These are phyloP conservation scores for Cudoniella acicularis DNA, from an alignment of 495 filamentous ascomycete species.

Conservation along the genomic window DNA sequence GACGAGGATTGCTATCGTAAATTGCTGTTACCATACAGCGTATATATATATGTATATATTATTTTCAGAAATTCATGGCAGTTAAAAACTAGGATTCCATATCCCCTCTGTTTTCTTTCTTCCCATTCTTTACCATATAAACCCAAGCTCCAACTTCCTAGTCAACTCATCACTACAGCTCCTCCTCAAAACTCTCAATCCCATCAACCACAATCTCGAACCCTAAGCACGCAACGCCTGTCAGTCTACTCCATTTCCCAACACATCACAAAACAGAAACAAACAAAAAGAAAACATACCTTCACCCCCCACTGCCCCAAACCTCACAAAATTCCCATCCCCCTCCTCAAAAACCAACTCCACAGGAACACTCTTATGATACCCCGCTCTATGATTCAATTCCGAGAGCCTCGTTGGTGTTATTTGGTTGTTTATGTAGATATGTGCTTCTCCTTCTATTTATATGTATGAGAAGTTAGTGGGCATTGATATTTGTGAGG, in stretches of 20 bases:
- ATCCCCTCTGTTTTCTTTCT: too few species aligned
- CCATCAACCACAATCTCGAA: slow-evolving; percentile 31
- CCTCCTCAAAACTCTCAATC: slow-evolving; percentile 27
- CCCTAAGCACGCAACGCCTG: slow-evolving; percentile 13
- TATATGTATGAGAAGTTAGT: slow-evolving; percentile 4
- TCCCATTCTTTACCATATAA: too few species aligned
- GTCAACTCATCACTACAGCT: slow-evolving; percentile 4
- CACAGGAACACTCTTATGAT: slow-evolving; percentile 34
- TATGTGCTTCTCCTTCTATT: slow-evolving; percentile 35
- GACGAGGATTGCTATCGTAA: too few species aligned
- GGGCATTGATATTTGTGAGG: not conserved
- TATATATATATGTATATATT: too few species aligned
- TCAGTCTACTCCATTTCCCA: slow-evolving; percentile 1
- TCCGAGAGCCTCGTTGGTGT: slow-evolving; percentile 33
- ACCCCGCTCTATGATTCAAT: slow-evolving; percentile 39
- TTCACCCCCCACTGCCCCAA: slow-evolving; percentile 31
- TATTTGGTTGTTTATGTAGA: slow-evolving; percentile 36
- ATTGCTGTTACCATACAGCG: too few species aligned
- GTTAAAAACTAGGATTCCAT: too few species aligned
- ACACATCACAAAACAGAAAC: not conserved
- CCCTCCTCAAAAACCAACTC: slow-evolving; percentile 32
- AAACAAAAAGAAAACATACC: slow-evolving; percentile 18
- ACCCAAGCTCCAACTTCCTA: too few species aligned
- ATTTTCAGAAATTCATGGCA: too few species aligned
- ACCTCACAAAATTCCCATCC: slow-evolving; percentile 35